These are phyloP conservation scores for Craspedostauros australis DNA, from an alignment of 108 stramenopile species.

Conservation along the genomic window DNA sequence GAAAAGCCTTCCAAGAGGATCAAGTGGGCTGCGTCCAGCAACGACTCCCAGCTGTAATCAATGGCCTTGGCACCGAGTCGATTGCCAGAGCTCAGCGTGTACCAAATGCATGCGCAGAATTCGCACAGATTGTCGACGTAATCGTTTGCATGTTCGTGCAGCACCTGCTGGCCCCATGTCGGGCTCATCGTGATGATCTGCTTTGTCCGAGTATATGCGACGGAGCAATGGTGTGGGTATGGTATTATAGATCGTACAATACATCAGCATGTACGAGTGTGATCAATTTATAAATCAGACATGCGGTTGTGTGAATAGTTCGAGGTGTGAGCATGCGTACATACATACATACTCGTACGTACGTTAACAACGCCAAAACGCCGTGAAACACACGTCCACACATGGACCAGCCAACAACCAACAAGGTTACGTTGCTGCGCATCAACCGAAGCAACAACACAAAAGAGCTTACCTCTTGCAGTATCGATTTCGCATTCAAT, in stretches of 20 bases:
- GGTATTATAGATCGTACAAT: no score
- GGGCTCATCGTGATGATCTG: constrained; percentile 45
- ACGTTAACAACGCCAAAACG: no score
- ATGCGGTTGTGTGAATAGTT: no score
- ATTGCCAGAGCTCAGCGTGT: constrained; percentile 16
- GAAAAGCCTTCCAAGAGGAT: constrained; percentile 82
- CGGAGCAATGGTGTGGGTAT: no score
- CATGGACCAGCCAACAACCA: no score
- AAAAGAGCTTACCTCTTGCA: constrained; percentile 28
- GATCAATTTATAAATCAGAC: no score
- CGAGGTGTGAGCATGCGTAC: no score
- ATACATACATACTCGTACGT: no score
- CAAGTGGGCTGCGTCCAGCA: constrained; percentile 51
- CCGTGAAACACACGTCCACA: no score
- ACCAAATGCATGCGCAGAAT: constrained; percentile 41
- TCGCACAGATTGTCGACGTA: constrained; percentile 74
- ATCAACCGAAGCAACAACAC: no score
- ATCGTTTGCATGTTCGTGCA: constrained; percentile 65
- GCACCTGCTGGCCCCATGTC: constrained; percentile 60
- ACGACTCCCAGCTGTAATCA: constrained; percentile 44
- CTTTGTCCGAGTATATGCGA: no score
- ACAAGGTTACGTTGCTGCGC: constrained; percentile 3
- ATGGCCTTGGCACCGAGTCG: constrained; percentile 28
- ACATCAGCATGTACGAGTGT: no score
- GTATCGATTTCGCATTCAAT: constrained; percentile 26